A percentile compares a stretch with the other conserved stretches of the same genome.
These are phyloP conservation scores for Singerocomus rubriflavus DNA, from an alignment of 1,284 basidiomycete species.

Conservation along the genomic window DNA sequence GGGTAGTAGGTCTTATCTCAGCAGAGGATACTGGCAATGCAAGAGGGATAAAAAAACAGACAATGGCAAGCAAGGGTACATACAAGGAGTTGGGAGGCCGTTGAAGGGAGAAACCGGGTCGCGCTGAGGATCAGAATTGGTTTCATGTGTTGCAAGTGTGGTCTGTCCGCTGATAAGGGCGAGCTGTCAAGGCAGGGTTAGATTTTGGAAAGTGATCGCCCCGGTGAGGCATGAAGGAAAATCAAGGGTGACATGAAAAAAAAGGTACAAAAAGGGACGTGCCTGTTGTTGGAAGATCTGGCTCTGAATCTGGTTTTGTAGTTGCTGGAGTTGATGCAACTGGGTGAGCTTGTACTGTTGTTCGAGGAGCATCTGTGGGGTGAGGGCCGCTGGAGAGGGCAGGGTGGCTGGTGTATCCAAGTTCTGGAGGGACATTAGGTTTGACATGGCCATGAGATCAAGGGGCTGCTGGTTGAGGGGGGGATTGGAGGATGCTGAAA, in stretches of 20 bases:
- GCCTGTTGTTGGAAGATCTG: slow-evolving; percentile 86
- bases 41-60: slow-evolving; percentile 7
- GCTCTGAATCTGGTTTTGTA: slow-evolving; percentile 78
- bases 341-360: slow-evolving; percentile 70
- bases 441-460: slow-evolving; percentile 46
- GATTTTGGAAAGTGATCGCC: slow-evolving; percentile 12
- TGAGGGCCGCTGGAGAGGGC: slow-evolving; percentile 26
- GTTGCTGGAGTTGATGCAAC: slow-evolving; percentile 71
- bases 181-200: slow-evolving; percentile 45
- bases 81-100: slow-evolving; percentile 73
- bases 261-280: slow-evolving; percentile 15
- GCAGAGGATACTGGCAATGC: slow-evolving; percentile 50
- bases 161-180: slow-evolving; percentile 64
- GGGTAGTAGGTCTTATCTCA: slow-evolving; percentile 58
- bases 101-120: slow-evolving; percentile 42
- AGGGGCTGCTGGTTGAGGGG: slow-evolving; percentile 32
- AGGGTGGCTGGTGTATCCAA: slow-evolving; percentile 27
- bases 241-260: slow-evolving; percentile 1
- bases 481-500: slow-evolving; percentile 10
- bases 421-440: slow-evolving; percentile 44
- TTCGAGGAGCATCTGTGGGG: slow-evolving; percentile 47
- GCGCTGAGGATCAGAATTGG: slow-evolving; percentile 37
- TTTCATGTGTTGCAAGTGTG: slow-evolving; percentile 32
- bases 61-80: slow-evolving; percentile 23
- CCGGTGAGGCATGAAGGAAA: neutral